Conservation (phyloP, 2,329 filamentous ascomycete species). For the Diaporthe citrichinensis region DNA sequence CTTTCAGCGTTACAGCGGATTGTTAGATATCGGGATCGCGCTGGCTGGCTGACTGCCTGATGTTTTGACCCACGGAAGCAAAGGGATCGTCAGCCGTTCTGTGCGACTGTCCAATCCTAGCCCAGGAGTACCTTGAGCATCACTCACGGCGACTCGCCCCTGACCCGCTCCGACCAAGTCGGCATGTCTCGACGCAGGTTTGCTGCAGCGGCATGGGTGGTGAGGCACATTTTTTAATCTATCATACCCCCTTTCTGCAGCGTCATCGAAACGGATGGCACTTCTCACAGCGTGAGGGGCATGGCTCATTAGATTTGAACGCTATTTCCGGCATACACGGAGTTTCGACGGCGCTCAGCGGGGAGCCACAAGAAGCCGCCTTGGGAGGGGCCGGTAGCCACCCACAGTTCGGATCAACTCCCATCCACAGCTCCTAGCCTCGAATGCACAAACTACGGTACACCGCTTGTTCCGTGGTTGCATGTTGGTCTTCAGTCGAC, state of each 20-base stretch:
- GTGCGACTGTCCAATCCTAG: conserved; percentile 38
- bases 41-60: conserved; percentile 21
- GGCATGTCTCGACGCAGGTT: conserved; percentile 32
- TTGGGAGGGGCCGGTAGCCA: conserved; percentile 35
- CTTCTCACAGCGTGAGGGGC: conserved; percentile 25
- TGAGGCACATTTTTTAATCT: conserved; percentile 41
- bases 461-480: conserved; percentile 41
- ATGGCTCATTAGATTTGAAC: conserved; percentile 37
- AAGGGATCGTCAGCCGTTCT: conserved; percentile 37
- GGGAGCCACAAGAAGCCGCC: conserved; percentile 31
- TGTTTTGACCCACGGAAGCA: conserved; percentile 35
- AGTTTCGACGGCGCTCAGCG: conserved; percentile 35
- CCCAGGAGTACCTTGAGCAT: conserved; percentile 2
- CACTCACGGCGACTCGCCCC: conserved; percentile 35
- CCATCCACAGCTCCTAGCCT: conserved; percentile 34
- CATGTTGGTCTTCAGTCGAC: conserved; percentile 2
- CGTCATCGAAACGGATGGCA: conserved; percentile 40
- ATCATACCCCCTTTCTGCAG: conserved; percentile 35
- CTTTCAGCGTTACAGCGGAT: conserved; percentile 11
- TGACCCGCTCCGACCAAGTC: conserved; percentile 15
- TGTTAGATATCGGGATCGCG: conserved; percentile 2
- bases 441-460: conserved; percentile 27
- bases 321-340: conserved; percentile 37
- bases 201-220: conserved; percentile 25
- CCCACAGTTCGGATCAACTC: conserved; percentile 30